A percentile compares a stretch with the other conserved stretches of the same genome.
These are phyloP conservation scores for Tolypocladium inflatum DNA, from an alignment of 2,329 filamentous ascomycete genomes.

Conservation along the genomic window DNA sequence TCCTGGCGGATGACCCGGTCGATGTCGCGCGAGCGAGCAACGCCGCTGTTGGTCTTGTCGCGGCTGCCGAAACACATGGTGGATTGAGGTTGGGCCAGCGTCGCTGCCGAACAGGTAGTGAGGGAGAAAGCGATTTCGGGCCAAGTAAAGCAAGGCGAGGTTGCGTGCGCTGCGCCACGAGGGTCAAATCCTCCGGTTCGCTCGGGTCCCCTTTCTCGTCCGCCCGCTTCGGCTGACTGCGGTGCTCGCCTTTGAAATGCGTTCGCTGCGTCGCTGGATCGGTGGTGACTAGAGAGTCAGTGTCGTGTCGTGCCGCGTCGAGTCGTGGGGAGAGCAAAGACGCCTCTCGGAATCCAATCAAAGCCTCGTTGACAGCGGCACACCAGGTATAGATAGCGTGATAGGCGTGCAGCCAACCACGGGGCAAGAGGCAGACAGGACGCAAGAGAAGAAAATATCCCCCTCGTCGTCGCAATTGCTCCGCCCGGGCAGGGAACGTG, in stretches of 20 bases:
- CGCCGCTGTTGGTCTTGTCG: constrained; percentile 37
- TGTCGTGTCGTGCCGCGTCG: background rate
- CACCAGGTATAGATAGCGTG: background rate
- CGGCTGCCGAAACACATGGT: constrained; percentile 57
- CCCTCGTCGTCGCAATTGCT: background rate
- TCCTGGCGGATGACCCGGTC: constrained; percentile 79
- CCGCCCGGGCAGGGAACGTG: background rate
- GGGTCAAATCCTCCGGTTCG: background rate
- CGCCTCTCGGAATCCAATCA: background rate
- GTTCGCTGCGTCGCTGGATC: background rate
- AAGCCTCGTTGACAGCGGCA: background rate
- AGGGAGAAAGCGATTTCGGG: background rate
- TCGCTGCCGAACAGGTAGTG: background rate
- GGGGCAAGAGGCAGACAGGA: background rate
- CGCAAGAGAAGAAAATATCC: background rate
- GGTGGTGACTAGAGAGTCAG: background rate
- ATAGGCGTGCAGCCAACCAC: background rate
- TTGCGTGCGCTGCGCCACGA: background rate
- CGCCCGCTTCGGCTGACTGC: background rate
- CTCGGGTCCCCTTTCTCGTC: background rate
- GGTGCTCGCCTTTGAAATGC: background rate
- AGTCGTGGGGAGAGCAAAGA: background rate
- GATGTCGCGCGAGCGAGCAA: constrained; percentile 61
- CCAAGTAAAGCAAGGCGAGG: background rate
- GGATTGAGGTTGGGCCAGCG: background rate